Percentiles rank a stretch among this genome's conserved stretches.
Conservation (phyloP, 257 asterid species). For the Capsicum chinense region DNA sequence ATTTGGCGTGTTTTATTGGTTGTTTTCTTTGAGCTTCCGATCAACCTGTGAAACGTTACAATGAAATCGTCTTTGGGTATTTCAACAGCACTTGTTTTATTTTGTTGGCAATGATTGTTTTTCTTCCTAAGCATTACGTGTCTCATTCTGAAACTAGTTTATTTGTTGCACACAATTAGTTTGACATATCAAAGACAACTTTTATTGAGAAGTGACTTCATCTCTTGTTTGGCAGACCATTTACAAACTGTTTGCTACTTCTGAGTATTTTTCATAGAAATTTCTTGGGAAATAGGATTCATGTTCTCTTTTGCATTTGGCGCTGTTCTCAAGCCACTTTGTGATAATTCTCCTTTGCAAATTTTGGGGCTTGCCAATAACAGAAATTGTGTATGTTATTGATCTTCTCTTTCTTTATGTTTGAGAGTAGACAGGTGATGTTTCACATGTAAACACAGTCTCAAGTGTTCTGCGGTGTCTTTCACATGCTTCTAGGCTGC, state of each 20-base stretch:
- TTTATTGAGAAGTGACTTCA: neutral
- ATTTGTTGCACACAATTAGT: neutral
- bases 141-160: slow-evolving; percentile 18
- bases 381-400: neutral
- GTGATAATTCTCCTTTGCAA: slow-evolving; percentile 17
- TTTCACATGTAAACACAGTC: slow-evolving; percentile 48
- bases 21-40: slow-evolving; percentile 6
- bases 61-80: neutral
- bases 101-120: slow-evolving; percentile 5
- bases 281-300: neutral
- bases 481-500: slow-evolving; percentile 80
- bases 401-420: slow-evolving; percentile 29
- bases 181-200: neutral
- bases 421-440: slow-evolving; percentile 57
- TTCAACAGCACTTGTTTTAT: slow-evolving; percentile 10
- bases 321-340: neutral
- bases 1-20: neutral
- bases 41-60: neutral
- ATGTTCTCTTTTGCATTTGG: slow-evolving; percentile 19
- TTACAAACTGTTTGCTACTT: neutral
- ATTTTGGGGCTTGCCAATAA: neutral
- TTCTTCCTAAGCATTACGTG: slow-evolving; percentile 16
- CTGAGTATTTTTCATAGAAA: neutral
- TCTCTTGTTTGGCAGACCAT: neutral
- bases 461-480: slow-evolving; percentile 71